phyloP scores from a whole-genome alignment of 371 early-diverging fungal species.

The Parasitella parasitica region DNA sequence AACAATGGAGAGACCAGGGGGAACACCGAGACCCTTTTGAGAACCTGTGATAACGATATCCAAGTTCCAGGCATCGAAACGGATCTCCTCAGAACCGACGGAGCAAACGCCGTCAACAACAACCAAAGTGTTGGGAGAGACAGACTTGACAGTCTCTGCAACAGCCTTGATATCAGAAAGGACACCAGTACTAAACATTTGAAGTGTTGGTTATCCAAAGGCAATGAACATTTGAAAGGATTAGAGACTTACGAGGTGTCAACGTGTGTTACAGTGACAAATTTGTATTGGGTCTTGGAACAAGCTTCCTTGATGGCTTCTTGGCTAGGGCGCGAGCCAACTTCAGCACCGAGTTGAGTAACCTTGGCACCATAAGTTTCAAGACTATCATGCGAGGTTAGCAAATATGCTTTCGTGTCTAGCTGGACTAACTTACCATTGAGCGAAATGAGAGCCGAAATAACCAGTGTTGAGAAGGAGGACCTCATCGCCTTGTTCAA shows the following conservation, averaged over 20 bases:
- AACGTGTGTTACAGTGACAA: constrained; percentile 91
- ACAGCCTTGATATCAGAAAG: constrained; percentile 80
- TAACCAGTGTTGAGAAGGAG: constrained; percentile 91
- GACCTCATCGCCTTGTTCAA: constrained; percentile 86
- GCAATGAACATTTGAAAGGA: background rate
- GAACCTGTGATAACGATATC: constrained; percentile 89
- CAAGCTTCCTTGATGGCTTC: constrained; percentile 53
- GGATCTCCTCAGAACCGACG: constrained; percentile 88
- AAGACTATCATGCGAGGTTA: constrained; percentile 55
- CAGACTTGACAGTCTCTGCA: constrained; percentile 67
- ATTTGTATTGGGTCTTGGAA: constrained; percentile 67
- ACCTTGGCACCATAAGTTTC: constrained; percentile 88
- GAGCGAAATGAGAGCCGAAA: constrained; percentile 93
- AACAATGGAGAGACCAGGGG: constrained; percentile 85
- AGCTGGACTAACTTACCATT: too few species aligned
- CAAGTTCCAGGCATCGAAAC: constrained; percentile 89
- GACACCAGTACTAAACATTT: constrained; percentile 74
- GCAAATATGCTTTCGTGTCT: too few species aligned
- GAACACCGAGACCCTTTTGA: constrained; percentile 94
- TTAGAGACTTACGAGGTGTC: constrained; percentile 79
- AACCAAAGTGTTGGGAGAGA: constrained; percentile 86
- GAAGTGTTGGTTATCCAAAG: background rate
- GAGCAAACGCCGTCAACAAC: constrained; percentile 96
- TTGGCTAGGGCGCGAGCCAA: constrained; percentile 69
- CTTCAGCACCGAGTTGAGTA: constrained; percentile 65